Conservation (phyloP, 225 moss, liverwort and hornwort species). For the Polytrichum commune region DNA sequence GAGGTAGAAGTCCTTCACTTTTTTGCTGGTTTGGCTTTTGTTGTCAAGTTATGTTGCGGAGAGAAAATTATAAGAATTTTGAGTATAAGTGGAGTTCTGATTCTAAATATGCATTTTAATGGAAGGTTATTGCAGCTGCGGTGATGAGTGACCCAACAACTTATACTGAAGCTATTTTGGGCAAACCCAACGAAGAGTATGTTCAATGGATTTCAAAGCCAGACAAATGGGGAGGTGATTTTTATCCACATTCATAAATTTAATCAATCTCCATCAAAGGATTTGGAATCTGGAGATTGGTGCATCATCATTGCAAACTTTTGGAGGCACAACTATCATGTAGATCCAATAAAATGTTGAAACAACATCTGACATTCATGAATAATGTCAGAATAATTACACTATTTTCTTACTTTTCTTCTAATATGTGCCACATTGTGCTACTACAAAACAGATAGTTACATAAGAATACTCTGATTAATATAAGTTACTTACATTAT, state of each 20-base stretch:
- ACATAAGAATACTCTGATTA: too few species aligned
- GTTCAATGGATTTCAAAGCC: conserved; percentile 93
- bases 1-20: conserved; percentile 37
- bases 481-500: too few species aligned
- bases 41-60: not conserved
- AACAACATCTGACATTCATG: too few species aligned
- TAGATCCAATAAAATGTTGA: too few species aligned
- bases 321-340: too few species aligned
- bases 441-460: too few species aligned
- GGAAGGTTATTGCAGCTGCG: conserved; percentile 92
- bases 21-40: not conserved
- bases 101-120: conserved; percentile 2
- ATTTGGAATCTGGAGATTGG: too few species aligned
- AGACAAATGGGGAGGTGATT: conserved; percentile 94
- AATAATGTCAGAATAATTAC: too few species aligned
- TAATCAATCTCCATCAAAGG: too few species aligned
- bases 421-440: too few species aligned
- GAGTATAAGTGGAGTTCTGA: conserved; percentile 20
- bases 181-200: conserved; percentile 85
- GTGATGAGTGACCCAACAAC: conserved; percentile 74
- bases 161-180: conserved; percentile 83
- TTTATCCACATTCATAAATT: not conserved
- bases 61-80: conserved; percentile 12
- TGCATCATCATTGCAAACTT: too few species aligned
- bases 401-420: too few species aligned